Percentiles rank a stretch among this genome's conserved stretches.
phyloP scores from a whole-genome alignment of 768 basidiomycete species.

The Amanita rimosa region DNA sequence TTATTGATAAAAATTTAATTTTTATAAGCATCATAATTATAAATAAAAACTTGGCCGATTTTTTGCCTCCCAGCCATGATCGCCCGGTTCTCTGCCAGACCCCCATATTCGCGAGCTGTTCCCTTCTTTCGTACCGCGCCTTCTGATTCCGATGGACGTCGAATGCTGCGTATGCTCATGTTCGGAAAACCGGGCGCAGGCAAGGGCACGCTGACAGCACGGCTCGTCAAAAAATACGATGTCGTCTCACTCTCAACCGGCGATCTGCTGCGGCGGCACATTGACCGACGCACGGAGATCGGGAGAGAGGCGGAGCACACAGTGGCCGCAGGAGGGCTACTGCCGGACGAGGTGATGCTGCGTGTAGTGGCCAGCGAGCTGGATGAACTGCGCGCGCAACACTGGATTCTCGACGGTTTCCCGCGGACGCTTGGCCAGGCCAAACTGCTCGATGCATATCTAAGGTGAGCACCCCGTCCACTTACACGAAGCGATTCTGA shows the following conservation, averaged over 20 bases:
- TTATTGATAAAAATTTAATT: too few species aligned
- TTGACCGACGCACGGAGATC: conserved; percentile 61
- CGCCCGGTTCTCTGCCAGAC: too few species aligned
- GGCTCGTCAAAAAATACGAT: conserved; percentile 73
- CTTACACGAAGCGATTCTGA: conserved; percentile 1
- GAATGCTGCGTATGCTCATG: conserved; percentile 53
- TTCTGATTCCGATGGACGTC: background rate
- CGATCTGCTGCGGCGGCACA: conserved; percentile 78
- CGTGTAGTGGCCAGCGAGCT: conserved; percentile 67
- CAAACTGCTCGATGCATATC: conserved; percentile 62
- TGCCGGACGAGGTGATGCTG: conserved; percentile 75
- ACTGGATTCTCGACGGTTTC: conserved; percentile 91
- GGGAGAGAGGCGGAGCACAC: conserved; percentile 68
- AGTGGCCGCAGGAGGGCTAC: conserved; percentile 66
- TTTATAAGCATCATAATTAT: background rate
- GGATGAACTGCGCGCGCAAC: conserved; percentile 45
- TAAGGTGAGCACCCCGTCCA: conserved; percentile 36
- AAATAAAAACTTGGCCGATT: too few species aligned
- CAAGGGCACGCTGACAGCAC: conserved; percentile 73
- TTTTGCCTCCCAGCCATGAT: too few species aligned
- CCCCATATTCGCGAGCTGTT: conserved; percentile 23
- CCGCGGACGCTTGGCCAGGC: conserved; percentile 85
- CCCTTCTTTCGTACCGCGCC: conserved; percentile 38
- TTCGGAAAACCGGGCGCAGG: conserved; percentile 79
- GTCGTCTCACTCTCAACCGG: conserved; percentile 72